A percentile compares a stretch with the other conserved stretches of the same genome.
Evolutionary conservation across 306 rosid genomes (phyloP).

Genomic region (Canavalia gladiata): DNA sequence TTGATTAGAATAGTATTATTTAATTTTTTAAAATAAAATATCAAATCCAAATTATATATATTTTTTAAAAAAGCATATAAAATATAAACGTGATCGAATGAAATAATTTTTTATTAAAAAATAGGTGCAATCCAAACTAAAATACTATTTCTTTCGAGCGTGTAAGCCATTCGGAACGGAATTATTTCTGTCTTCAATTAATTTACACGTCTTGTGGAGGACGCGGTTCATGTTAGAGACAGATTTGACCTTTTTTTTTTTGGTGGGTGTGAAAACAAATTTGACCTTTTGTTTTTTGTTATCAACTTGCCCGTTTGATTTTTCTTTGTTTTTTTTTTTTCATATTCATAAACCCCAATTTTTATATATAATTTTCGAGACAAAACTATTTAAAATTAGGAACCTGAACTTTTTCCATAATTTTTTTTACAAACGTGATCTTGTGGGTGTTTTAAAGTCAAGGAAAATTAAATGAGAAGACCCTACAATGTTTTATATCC

Average conservation of each 20-base stretch:
- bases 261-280: not conserved
- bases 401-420: not conserved
- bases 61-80: no score
- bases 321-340: not conserved
- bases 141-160: not conserved
- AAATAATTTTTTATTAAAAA: no score
- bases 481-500: not conserved
- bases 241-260: no score
- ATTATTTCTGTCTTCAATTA: constrained; percentile 24
- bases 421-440: not conserved
- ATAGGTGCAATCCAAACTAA: no score
- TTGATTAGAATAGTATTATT: no score
- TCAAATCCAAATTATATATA: no score
- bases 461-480: not conserved
- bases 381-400: not conserved
- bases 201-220: not conserved
- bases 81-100: no score
- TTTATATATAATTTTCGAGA: not conserved
- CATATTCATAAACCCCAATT: not conserved
- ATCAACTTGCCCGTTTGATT: not conserved
- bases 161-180: constrained; percentile 44
- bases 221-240: constrained; percentile 16
- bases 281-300: not conserved
- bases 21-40: no score
- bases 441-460: not conserved